Percentiles rank a stretch among this genome's conserved stretches.
phyloP scores from a whole-genome alignment of 805 yeast species.

The Sugiyamaella smithiae region DNA sequence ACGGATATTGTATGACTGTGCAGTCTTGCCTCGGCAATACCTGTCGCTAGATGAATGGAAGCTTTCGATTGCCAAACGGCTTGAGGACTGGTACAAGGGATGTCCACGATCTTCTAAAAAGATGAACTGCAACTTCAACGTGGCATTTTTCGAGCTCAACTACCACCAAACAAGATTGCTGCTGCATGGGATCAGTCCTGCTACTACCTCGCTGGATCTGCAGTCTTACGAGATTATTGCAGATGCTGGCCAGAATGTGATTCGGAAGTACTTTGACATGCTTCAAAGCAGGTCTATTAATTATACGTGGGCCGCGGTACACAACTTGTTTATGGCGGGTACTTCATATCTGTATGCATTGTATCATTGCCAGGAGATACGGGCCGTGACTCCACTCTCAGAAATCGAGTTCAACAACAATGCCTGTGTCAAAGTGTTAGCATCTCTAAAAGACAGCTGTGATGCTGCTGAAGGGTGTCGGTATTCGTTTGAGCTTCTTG shows the following conservation, averaged over 20 bases:
- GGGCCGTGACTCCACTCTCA: slow-evolving; percentile 44
- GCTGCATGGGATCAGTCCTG: slow-evolving; percentile 76
- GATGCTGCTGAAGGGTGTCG: slow-evolving; percentile 74
- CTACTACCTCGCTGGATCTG: slow-evolving; percentile 48
- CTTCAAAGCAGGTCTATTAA: slow-evolving; percentile 59
- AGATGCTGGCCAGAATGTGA: slow-evolving; percentile 64
- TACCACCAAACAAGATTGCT: slow-evolving; percentile 71
- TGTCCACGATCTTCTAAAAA: slow-evolving; percentile 55
- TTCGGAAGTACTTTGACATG: slow-evolving; percentile 58
- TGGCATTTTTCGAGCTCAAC: slow-evolving; percentile 67
- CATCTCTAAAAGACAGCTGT: slow-evolving; percentile 63
- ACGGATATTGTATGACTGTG: slow-evolving; percentile 64
- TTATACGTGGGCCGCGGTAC: slow-evolving; percentile 92
- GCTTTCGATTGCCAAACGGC: slow-evolving; percentile 44
- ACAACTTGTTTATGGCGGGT: slow-evolving; percentile 85
- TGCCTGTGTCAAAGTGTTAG: slow-evolving; percentile 49
- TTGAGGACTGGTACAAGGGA: slow-evolving; percentile 61
- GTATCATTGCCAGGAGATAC: slow-evolving; percentile 60
- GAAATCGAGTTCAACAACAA: slow-evolving; percentile 46
- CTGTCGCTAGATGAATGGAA: slow-evolving; percentile 61
- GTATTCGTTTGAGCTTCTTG: slow-evolving; percentile 66
- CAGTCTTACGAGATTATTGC: slow-evolving; percentile 56
- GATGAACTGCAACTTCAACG: slow-evolving; percentile 73
- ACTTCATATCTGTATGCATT: slow-evolving; percentile 76
- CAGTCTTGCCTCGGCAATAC: slow-evolving; percentile 67